phyloP scores from a whole-genome alignment of 495 filamentous ascomycete genomes.

The Pyrenula massariospora region DNA sequence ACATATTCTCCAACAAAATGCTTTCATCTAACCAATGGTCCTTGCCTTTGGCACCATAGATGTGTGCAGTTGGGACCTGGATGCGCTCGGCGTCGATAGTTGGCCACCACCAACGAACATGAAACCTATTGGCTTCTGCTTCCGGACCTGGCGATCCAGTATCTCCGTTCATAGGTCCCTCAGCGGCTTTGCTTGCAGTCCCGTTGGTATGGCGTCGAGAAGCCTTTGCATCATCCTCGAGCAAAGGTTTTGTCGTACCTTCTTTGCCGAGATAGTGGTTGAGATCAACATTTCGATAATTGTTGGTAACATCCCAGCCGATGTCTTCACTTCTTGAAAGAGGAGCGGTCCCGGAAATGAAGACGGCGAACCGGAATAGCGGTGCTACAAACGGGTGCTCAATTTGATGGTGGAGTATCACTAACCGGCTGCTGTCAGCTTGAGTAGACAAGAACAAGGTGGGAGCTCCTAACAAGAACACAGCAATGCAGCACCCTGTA shows the following conservation, averaged over 20 bases:
- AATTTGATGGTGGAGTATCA: conserved; percentile 23
- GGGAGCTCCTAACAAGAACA: neutral
- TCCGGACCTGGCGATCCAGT: conserved; percentile 19
- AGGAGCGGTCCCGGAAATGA: conserved; percentile 44
- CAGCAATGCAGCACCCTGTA: conserved; percentile 5
- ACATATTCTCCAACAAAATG: conserved; percentile 43
- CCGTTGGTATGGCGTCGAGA: neutral
- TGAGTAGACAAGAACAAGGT: neutral
- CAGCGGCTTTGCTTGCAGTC: conserved; percentile 15
- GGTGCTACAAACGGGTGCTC: conserved; percentile 22
- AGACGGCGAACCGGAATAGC: conserved; percentile 48
- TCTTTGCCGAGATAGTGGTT: conserved; percentile 7
- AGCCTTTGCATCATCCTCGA: conserved; percentile 1
- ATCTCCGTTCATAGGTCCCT: conserved; percentile 17
- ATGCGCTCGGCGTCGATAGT: conserved; percentile 37
- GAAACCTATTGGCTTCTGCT: conserved; percentile 10
- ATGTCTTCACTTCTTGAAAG: conserved; percentile 33
- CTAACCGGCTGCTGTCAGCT: neutral
- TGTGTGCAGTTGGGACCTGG: conserved; percentile 48
- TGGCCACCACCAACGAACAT: conserved; percentile 22
- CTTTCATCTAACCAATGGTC: conserved; percentile 45
- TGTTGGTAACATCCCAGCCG: conserved; percentile 32
- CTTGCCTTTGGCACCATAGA: conserved; percentile 36
- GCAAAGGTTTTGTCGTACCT: conserved; percentile 13
- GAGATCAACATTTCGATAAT: conserved; percentile 25